Percentiles rank a stretch among this genome's conserved stretches.
phyloP scores from a whole-genome alignment of 306 rosid genomes.

The Citrullus amarus region DNA sequence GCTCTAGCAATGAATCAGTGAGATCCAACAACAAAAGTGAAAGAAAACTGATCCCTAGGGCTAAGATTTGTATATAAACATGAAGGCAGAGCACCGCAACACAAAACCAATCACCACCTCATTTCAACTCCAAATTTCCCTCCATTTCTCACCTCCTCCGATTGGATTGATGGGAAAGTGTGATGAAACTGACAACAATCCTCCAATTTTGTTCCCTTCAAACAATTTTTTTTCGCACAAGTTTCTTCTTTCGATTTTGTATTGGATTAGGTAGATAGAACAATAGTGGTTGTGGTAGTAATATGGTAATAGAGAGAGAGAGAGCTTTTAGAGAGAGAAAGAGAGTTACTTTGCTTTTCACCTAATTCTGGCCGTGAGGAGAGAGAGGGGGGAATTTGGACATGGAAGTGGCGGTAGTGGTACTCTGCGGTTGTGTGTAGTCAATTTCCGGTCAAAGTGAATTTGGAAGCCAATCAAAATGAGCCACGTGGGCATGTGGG shows the following conservation, averaged over 20 bases:
- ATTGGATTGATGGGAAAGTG: background rate
- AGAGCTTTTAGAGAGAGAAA: constrained; percentile 10
- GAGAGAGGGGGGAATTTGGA: constrained; percentile 1
- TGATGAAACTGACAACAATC: background rate
- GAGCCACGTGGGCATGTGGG: constrained; percentile 16
- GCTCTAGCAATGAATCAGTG: constrained; percentile 7
- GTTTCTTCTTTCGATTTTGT: constrained; percentile 9
- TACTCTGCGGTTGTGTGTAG: constrained; percentile 24
- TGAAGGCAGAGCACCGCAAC: constrained; percentile 3
- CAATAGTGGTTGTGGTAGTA: constrained; percentile 36
- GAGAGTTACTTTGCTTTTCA: constrained; percentile 47
- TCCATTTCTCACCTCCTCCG: background rate
- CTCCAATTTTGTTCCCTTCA: background rate
- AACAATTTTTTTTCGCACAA: background rate
- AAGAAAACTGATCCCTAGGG: background rate
- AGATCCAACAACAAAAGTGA: constrained; percentile 6
- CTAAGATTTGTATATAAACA: background rate
- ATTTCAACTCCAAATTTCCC: background rate
- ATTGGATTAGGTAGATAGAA: constrained; percentile 47
- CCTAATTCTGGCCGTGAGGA: constrained; percentile 37
- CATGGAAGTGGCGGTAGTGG: background rate
- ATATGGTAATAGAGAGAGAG: constrained; percentile 9
- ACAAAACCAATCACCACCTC: constrained; percentile 6
- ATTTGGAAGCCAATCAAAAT: background rate
- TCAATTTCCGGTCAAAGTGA: constrained; percentile 24